Percentiles rank a stretch among this genome's conserved stretches.
phyloP scores from a whole-genome alignment of 2,329 filamentous ascomycete species.

The Pyrenochaeta sp. region DNA sequence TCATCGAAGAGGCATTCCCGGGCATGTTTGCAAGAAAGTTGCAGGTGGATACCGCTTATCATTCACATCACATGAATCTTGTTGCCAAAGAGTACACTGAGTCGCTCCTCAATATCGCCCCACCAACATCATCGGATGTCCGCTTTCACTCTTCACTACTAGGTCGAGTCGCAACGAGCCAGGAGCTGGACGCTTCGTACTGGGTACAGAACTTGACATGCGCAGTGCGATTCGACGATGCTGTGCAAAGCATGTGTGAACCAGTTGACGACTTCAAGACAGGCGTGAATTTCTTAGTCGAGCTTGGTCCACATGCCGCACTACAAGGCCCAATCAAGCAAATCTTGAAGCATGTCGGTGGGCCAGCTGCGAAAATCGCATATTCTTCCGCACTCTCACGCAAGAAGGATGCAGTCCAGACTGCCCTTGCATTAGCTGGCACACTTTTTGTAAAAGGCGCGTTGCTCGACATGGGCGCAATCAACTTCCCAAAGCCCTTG shows the following conservation, averaged over 20 bases:
- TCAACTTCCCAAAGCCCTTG: slow-evolving; percentile 31
- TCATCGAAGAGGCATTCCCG: slow-evolving; percentile 45
- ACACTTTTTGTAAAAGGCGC: slow-evolving; percentile 18
- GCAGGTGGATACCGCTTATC: slow-evolving; percentile 56
- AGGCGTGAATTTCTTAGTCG: slow-evolving; percentile 26
- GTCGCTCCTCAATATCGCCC: slow-evolving; percentile 27
- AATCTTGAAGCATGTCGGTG: slow-evolving; percentile 22
- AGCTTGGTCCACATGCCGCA: slow-evolving; percentile 34
- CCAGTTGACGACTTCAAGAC: slow-evolving; percentile 15
- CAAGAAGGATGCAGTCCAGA: slow-evolving; percentile 27
- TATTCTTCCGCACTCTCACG: slow-evolving; percentile 28
- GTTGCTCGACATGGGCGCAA: slow-evolving; percentile 25
- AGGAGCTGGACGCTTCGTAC: slow-evolving; percentile 24
- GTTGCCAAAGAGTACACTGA: slow-evolving; percentile 33
- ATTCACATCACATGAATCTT: slow-evolving; percentile 40
- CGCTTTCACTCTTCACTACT: slow-evolving; percentile 28
- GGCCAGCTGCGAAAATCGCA: slow-evolving; percentile 20
- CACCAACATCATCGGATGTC: slow-evolving; percentile 20
- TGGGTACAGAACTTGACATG: slow-evolving; percentile 34
- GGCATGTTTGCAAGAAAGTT: slow-evolving; percentile 50
- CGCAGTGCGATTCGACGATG: slow-evolving; percentile 24
- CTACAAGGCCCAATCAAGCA: slow-evolving; percentile 34
- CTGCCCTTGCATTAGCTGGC: slow-evolving; percentile 25
- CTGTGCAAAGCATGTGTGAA: slow-evolving; percentile 18
- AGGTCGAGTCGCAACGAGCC: slow-evolving; percentile 12